Conservation (phyloP, 805 yeast species). For the Isabelozyma heimii region DNA sequence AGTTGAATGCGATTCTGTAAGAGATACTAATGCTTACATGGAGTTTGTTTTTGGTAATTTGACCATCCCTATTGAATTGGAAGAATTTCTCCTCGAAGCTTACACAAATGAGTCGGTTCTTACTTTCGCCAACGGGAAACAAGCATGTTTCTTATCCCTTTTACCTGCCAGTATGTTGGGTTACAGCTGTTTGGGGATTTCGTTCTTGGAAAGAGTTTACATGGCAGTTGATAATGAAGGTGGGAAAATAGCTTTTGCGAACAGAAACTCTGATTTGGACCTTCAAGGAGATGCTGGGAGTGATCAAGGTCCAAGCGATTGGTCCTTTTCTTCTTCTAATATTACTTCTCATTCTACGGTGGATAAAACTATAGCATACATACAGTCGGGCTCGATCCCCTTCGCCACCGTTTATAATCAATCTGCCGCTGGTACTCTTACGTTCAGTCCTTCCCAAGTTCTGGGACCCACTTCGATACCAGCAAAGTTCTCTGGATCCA, state of each 20-base stretch:
- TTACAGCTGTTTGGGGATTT: constrained; percentile 54
- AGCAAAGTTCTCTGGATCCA: constrained; percentile 23
- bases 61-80: constrained; percentile 48
- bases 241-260: constrained; percentile 53
- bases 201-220: constrained; percentile 52
- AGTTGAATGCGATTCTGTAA: constrained; percentile 54
- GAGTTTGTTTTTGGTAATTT: constrained; percentile 54
- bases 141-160: constrained; percentile 56
- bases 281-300: constrained; percentile 2
- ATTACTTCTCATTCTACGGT: neutral
- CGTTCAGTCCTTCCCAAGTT: constrained; percentile 3
- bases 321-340: constrained; percentile 1
- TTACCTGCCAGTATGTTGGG: constrained; percentile 49
- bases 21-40: constrained; percentile 46
- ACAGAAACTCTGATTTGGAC: constrained; percentile 29
- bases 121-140: constrained; percentile 50
- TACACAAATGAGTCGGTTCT: constrained; percentile 32
- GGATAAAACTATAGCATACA: constrained; percentile 15
- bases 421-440: constrained; percentile 5
- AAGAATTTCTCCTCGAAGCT: constrained; percentile 43
- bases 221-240: constrained; percentile 66
- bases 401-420: constrained; percentile 35
- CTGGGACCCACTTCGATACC: constrained; percentile 12
- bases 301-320: neutral
- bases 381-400: constrained; percentile 47